Evolutionary conservation across 139 green algal species (phyloP).

Genomic region (Coelastrella sp.): DNA sequence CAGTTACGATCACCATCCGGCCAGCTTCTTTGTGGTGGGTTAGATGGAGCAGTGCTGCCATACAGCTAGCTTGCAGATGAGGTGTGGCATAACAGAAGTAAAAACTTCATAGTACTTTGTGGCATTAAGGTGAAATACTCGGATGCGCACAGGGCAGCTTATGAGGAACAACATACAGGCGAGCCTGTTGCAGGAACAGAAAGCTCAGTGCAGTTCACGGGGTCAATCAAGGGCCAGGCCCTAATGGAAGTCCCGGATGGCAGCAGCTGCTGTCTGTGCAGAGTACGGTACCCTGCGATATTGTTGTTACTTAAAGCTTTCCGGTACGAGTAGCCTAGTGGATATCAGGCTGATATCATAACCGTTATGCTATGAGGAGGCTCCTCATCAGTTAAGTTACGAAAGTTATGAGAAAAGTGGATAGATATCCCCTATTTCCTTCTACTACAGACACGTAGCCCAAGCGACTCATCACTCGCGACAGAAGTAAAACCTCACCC

Average conservation of each 20-base stretch:
- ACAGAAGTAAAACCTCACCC: too few relatives aligned
- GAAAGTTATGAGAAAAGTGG: too few relatives aligned
- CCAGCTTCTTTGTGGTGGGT: background rate
- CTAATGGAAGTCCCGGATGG: background rate
- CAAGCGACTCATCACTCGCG: too few relatives aligned
- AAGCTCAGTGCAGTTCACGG: background rate
- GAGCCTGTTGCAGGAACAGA: background rate
- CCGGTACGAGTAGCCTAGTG: too few relatives aligned
- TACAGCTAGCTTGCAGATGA: background rate
- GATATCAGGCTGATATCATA: too few relatives aligned
- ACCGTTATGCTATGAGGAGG: too few relatives aligned
- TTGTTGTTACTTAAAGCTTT: background rate
- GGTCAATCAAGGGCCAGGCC: background rate
- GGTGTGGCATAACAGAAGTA: too few relatives aligned
- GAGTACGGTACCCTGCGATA: too few relatives aligned
- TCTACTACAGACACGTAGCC: too few relatives aligned
- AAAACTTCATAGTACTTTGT: too few relatives aligned
- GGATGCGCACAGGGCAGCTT: background rate
- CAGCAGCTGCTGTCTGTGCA: background rate
- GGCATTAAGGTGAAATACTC: background rate
- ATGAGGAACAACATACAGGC: background rate
- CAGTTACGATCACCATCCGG: background rate
- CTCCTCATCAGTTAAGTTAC: too few relatives aligned
- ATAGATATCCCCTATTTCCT: too few relatives aligned
- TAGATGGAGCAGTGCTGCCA: background rate